phyloP scores from a whole-genome alignment of 2,329 filamentous ascomycete genomes.

The Aspergillus uvarum region DNA sequence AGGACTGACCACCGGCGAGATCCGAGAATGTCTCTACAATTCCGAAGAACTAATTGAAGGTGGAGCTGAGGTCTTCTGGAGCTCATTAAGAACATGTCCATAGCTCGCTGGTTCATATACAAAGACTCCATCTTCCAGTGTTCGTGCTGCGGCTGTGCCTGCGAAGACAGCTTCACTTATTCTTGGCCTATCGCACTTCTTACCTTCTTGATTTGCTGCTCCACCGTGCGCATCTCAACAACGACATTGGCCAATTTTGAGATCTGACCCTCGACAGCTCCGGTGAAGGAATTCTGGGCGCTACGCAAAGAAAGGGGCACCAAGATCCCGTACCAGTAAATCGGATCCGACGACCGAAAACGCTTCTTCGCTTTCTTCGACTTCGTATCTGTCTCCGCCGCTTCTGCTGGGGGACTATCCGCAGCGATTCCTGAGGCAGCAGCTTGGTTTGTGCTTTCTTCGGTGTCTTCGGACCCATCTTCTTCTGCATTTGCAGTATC shows the following conservation, averaged over 20 bases:
- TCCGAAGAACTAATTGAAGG: background rate
- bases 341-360: slow-evolving; percentile 40
- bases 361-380: slow-evolving; percentile 26
- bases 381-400: slow-evolving; percentile 8
- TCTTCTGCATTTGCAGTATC: background rate
- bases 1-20: background rate
- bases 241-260: slow-evolving; percentile 39
- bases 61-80: background rate
- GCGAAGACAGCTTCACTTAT: background rate
- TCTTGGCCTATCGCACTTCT: slow-evolving; percentile 25
- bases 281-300: slow-evolving; percentile 45
- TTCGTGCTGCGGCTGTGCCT: background rate
- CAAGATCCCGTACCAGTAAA: slow-evolving; percentile 52
- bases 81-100: background rate
- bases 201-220: slow-evolving; percentile 38
- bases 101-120: background rate
- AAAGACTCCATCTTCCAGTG: too few species aligned
- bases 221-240: slow-evolving; percentile 43
- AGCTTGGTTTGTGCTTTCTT: background rate
- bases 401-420: slow-evolving; percentile 7
- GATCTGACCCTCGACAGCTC: slow-evolving; percentile 38
- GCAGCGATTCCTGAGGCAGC: background rate
- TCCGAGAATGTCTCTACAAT: background rate
- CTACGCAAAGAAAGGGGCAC: slow-evolving; percentile 45
- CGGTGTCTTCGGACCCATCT: background rate